Conservation (phyloP, 1,139 yeast genomes). For the Nakaseomyces bracarensis region DNA sequence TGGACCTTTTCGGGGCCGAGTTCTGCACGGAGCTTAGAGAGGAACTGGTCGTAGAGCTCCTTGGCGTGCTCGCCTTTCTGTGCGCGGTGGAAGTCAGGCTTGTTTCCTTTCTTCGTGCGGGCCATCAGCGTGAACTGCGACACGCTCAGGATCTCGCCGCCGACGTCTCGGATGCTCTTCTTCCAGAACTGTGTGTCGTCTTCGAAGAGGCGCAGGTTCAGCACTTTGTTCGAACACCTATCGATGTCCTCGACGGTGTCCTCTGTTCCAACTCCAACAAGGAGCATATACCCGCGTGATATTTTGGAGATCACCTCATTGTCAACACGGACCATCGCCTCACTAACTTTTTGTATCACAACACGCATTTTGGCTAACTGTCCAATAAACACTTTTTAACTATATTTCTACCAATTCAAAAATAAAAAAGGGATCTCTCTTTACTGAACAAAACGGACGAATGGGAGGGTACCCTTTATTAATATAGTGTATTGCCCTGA, state of each 20-base stretch:
- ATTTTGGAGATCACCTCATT: slow-evolving; percentile 57
- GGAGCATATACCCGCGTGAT: slow-evolving; percentile 62
- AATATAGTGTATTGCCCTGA: too few species aligned
- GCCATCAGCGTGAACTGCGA: slow-evolving; percentile 89
- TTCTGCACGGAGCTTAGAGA: slow-evolving; percentile 41
- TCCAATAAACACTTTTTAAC: too few species aligned
- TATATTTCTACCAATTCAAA: too few species aligned
- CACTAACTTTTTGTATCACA: slow-evolving; percentile 78
- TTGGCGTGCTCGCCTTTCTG: slow-evolving; percentile 73
- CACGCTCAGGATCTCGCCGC: slow-evolving; percentile 58
- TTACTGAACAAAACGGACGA: too few species aligned
- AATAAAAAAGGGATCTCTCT: too few species aligned
- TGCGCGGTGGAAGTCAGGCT: slow-evolving; percentile 88
- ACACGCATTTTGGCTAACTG: slow-evolving; percentile 79
- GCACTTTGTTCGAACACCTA: slow-evolving; percentile 58
- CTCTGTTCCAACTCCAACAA: slow-evolving; percentile 74
- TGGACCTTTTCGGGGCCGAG: slow-evolving; percentile 55
- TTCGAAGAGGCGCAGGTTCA: slow-evolving; percentile 64
- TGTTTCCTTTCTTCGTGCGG: slow-evolving; percentile 76
- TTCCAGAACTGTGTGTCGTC: slow-evolving; percentile 53
- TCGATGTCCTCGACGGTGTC: slow-evolving; percentile 70
- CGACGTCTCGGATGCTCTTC: slow-evolving; percentile 40
- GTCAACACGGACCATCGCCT: slow-evolving; percentile 82
- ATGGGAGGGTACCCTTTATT: too few species aligned
- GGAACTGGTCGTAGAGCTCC: slow-evolving; percentile 56